Conservation (phyloP, 805 yeast species). For the Ogataea pignaliae region DNA sequence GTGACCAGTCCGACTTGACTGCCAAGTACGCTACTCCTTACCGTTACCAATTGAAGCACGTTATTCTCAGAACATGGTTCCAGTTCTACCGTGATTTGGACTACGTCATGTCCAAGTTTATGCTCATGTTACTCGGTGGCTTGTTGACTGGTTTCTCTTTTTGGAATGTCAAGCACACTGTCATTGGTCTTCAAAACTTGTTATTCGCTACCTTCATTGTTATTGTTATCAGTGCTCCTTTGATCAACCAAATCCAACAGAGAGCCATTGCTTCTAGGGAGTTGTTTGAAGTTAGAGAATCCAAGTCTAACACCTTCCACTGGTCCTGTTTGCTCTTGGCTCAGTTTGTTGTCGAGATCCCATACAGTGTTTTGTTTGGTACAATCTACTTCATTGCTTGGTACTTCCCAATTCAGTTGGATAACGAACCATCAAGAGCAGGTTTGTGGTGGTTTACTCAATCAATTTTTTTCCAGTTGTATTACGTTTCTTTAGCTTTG, state of each 20-base stretch:
- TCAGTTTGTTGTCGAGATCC: constrained; percentile 53
- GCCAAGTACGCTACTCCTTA: constrained; percentile 42
- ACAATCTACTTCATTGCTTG: constrained; percentile 42
- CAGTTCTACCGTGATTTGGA: constrained; percentile 44
- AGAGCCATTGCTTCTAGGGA: constrained; percentile 53
- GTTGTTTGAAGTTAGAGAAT: constrained; percentile 63
- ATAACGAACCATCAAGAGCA: constrained; percentile 32
- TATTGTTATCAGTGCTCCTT: constrained; percentile 52
- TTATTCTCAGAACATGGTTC: constrained; percentile 31
- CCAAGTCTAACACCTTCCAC: constrained; percentile 64
- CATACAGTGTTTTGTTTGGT: constrained; percentile 46
- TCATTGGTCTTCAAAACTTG: constrained; percentile 53
- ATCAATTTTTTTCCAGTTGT: constrained; percentile 37
- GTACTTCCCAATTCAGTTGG: constrained; percentile 31
- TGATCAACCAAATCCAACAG: constrained; percentile 59
- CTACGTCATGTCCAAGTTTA: constrained; percentile 43
- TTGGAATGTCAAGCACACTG: constrained; percentile 47
- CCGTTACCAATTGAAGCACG: constrained; percentile 31
- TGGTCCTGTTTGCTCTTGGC: constrained; percentile 57
- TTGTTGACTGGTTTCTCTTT: constrained; percentile 52
- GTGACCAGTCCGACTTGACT: constrained; percentile 8
- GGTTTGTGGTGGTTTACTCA: constrained; percentile 40
- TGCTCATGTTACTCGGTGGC: constrained; percentile 33
- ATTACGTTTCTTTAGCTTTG: constrained; percentile 45
- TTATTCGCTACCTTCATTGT: constrained; percentile 46